Conservation (phyloP, 208 protist species). For the Leishmania turanica region DNA sequence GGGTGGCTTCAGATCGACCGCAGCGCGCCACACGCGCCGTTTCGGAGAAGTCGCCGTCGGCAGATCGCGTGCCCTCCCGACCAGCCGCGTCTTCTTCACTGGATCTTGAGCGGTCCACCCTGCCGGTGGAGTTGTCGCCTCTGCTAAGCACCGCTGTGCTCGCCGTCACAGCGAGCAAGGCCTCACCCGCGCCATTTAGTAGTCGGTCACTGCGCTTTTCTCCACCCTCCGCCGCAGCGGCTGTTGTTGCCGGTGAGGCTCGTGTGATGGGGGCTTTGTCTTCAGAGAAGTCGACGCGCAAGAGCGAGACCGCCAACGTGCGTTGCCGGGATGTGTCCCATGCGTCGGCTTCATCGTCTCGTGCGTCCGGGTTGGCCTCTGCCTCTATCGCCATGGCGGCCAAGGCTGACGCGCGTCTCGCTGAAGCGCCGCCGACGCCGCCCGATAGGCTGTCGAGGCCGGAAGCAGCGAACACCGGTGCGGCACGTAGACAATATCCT, state of each 20-base stretch:
- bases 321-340: neutral
- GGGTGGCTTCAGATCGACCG: neutral
- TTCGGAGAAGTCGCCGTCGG: neutral
- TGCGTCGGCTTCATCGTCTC: neutral
- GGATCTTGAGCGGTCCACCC: constrained; percentile 8
- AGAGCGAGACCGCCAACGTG: neutral
- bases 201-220: neutral
- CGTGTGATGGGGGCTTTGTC: neutral
- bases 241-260: neutral
- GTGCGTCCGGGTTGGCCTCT: neutral
- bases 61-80: neutral
- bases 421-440: neutral
- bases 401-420: neutral
- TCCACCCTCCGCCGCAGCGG: constrained; percentile 1
- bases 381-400: neutral
- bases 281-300: neutral
- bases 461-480: neutral
- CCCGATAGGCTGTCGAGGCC: neutral
- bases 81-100: neutral
- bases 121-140: constrained; percentile 10
- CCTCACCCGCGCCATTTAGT: neutral
- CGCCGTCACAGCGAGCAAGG: constrained; percentile 5
- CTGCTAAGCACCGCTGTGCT: constrained; percentile 16
- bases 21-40: neutral
- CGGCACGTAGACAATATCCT: neutral